Percentiles rank a stretch among this genome's conserved stretches.
Conservation (phyloP, 2,329 filamentous ascomycete genomes). For the Chaetomiaceae sp. region DNA sequence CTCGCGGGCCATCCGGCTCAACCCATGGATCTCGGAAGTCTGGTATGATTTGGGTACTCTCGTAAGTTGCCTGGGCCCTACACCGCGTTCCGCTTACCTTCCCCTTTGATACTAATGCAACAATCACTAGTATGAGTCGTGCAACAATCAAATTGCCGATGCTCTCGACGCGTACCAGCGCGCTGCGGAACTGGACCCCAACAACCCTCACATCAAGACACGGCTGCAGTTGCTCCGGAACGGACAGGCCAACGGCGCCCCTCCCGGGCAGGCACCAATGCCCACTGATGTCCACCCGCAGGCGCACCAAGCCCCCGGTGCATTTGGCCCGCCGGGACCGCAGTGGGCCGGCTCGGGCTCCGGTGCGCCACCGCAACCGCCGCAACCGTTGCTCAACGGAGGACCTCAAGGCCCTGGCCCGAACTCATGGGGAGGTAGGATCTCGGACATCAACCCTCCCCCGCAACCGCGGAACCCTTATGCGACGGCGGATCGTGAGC, state of each 20-base stretch:
- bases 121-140: slow-evolving; percentile 75
- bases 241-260: slow-evolving; percentile 65
- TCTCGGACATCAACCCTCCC: slow-evolving; percentile 72
- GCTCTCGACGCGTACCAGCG: slow-evolving; percentile 92
- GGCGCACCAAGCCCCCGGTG: slow-evolving; percentile 77
- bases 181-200: slow-evolving; percentile 87
- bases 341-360: slow-evolving; percentile 81
- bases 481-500: slow-evolving; percentile 64
- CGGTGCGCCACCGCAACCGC: slow-evolving; percentile 35
- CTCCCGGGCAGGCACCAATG: slow-evolving; percentile 71
- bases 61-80: slow-evolving; percentile 52
- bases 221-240: slow-evolving; percentile 82
- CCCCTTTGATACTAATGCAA: slow-evolving; percentile 16
- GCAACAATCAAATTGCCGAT: slow-evolving; percentile 97
- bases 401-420: slow-evolving; percentile 55
- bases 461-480: slow-evolving; percentile 76
- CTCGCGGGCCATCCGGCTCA: slow-evolving; percentile 89
- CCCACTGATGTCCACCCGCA: slow-evolving; percentile 95
- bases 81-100: slow-evolving; percentile 9
- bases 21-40: slow-evolving; percentile 97
- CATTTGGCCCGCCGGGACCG: slow-evolving; percentile 76
- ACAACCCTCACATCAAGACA: slow-evolving; percentile 93
- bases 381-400: slow-evolving; percentile 28
- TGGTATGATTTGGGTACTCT: slow-evolving; percentile 98
- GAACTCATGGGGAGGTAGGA: slow-evolving; percentile 51